Evolutionary conservation across 2,329 filamentous ascomycete genomes (phyloP), one percentile per base, ranked within the genome.

Genomic region (Sordariomycetes sp.): DNA sequence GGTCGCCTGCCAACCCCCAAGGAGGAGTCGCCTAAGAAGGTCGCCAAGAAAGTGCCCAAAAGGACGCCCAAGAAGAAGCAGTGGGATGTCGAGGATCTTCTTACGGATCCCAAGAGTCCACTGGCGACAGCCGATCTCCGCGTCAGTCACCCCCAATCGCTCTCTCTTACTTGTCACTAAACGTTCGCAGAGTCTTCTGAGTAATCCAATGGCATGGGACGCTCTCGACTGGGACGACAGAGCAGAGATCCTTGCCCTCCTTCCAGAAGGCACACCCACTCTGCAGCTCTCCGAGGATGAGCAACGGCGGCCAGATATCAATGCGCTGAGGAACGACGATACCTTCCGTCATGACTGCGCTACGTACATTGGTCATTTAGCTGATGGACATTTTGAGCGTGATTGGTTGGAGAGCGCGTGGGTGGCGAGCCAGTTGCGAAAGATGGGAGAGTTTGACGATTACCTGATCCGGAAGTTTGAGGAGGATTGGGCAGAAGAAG

Each of bases 331-430:
- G 39, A 68, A 64, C 42, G 64, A 64, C 45, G 56, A 66, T 42
- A 59, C 58, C 41, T 69, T 70, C 44, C 64, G 66, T 9, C 51
- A 64, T 30, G 64, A 67, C 45, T 60, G 63, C 33, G 57, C 61
- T 1, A 55, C 55, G 4, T 70, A 68, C 45, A 59, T 58, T 20
- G 61, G 65, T 21, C 57, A 68, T 40, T 50, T 76, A 14, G 41
- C 48, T 5, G 50, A 55, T 23, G 72, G 72, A 4, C 61, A 59
- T 21, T 67, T 74, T 37, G 69, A 75, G 41, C 58, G 61, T 2
- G 58, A 61, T 11, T 76, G 72, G 72, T 59, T 77, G 7, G 52
- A 47, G 12, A 57, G 66, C 36, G 72, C 72, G 1, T 73, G 66
- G 57, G 48, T 48, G 4, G 72, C 72, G 1, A 68, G 74, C 39